phyloP scores from a whole-genome alignment of 2,329 filamentous ascomycete genomes.

The Hymenoscyphus repandus region DNA sequence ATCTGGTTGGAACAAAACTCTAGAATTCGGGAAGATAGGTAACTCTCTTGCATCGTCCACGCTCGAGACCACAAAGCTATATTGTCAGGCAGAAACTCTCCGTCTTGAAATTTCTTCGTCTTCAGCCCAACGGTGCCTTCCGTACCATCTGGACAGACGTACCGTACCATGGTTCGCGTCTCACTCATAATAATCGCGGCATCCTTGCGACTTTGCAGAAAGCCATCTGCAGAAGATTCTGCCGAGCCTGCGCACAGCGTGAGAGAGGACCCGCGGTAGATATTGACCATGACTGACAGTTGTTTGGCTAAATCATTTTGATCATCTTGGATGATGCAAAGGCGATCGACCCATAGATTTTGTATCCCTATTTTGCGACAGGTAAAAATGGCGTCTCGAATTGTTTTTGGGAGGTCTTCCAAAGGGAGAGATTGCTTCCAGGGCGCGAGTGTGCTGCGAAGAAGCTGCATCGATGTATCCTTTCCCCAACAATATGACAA shows the following conservation, averaged over 20 bases:
- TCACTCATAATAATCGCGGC: not conserved
- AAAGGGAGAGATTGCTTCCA: not conserved
- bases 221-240: not conserved
- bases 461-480: too few species aligned
- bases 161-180: not conserved
- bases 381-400: not conserved
- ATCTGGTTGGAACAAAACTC: not conserved
- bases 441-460: too few species aligned
- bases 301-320: not conserved
- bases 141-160: not conserved
- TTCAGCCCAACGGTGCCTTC: too few species aligned
- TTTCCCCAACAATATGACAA: too few species aligned
- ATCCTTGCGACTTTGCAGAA: not conserved
- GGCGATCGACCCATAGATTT: not conserved
- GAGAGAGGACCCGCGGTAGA: not conserved
- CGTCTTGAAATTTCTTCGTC: too few species aligned
- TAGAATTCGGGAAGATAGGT: not conserved
- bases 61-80: not conserved
- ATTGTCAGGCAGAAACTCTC: too few species aligned
- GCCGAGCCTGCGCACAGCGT: not conserved
- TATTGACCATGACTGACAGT: not conserved
- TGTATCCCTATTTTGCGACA: not conserved
- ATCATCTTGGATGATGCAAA: conserved; percentile 1
- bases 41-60: not conserved
- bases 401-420: not conserved